Base-by-base conservation (phyloP, 768 basidiomycete genomes). In the Rhizopogon vulgaris region DNA sequence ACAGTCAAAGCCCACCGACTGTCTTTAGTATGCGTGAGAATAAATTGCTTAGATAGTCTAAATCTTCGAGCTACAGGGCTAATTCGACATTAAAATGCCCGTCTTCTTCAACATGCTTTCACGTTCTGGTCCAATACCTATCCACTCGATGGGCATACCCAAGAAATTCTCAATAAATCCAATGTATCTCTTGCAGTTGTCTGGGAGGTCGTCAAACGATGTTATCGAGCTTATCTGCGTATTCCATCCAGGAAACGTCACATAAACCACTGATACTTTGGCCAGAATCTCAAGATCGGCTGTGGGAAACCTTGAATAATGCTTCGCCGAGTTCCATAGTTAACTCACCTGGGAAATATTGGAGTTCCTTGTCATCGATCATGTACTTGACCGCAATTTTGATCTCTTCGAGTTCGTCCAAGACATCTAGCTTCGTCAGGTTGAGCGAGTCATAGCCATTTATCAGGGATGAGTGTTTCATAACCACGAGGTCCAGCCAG, bases 401-500 rank as follows among this genome's bases (percentile, higher is more conserved):
- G 74, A 99, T 89, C 72, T 94, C 90, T 0, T 78, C 66, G 18
- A 99, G 76, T 25, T 76, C 72, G 61, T 97, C 94, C 45, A 99
- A 78, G 14, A 99, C 76, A 61, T 99, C 96, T 42, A 99, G 82
- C 68, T 99, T 99, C 45, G 96, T 99, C 58, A 99, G 78, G 71
- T 99, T 99, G 56, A 98, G 74, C 41, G 71, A 66, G 62, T 95
- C 92, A 69, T 98, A 99, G 34, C 96, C 96, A 68, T 99, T 99
- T 78, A 99, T 91, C 56, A 90, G 71, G 64, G 76, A 83, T 6
- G 95, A 98, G 69, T 97, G 86, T 67, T 84, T 86, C 76, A 99
- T 79, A 38, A 97, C 92, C 51, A 97, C 91, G 12, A 98, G 77
- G 69, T 99, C 96, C 41, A 99, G 83, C 96, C 96, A 99, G 11